Base-by-base conservation (phyloP, 2,329 filamentous ascomycete species). In the Arthrobotrys iridis region DNA sequence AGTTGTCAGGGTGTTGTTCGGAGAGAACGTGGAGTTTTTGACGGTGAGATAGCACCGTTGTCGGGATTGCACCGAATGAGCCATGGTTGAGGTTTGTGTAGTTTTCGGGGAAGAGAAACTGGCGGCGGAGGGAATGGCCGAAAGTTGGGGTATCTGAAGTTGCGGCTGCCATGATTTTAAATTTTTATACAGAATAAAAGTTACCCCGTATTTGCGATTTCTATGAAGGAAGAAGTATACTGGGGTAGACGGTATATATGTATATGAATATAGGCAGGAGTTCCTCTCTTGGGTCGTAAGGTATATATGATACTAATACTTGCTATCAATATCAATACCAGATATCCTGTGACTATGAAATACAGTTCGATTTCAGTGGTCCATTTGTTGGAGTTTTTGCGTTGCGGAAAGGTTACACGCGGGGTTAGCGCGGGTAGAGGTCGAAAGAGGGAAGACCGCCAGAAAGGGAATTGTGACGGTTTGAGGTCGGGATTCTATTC, bases 1-100 rank as follows among this genome's bases (percentile, higher is more conserved):
- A 97, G 4, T 83, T 81, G 82, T 97, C 93, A 0, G 93, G 92
- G 0, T 84, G 84, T 0, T 86, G 83, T 83, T 97, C 93, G 35
- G 85, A 83, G 2, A 84, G 83, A 76, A 90, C 87, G 80, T 93
- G 90, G 79, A 90, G 91, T n/a, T 84, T 79, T 13, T 86, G 88
- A 18, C 90, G 85, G 57, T 85, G 85, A 11, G 86, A 82, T 13
- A 85, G 87, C 72, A 97, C 85, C 18, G 83, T 80, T 7, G 82
- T 84, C 2, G 93, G 93, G 79, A 90, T 89, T 1, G 90, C 89
- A 33, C 93, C 93, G 80, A 92, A 97, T 0, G 93, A 96, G 55
- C 92, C 91, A 40, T 76, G 72, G 33, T 76, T 76, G 4, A 74
- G 62, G 30, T 74, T 74, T 58, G 40, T 62, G 22, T 43, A 74